Base-by-base conservation (phyloP, 2,329 filamentous ascomycete genomes). In the Scytalidium lignicola region DNA sequence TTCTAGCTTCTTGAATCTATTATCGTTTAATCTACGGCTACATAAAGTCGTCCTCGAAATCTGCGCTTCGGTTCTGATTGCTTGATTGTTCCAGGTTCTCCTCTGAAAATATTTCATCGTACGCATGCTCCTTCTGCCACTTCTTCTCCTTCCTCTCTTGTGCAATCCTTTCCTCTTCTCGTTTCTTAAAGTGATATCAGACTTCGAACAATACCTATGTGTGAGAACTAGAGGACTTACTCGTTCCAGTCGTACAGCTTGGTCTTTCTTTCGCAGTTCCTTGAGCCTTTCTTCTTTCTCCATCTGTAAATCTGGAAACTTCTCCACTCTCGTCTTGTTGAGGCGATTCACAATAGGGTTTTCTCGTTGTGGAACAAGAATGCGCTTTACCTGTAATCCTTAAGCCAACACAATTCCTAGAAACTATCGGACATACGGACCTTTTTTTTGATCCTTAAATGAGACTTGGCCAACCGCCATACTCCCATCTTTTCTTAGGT, bases 101-200 rank as follows among this genome's bases (percentile, higher is more conserved):
- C 47, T 95, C 90, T 3, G 80, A 82, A 67, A 96, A 90, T 47
- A 96, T 70, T 43, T 96, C 90, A 65, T 97, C 93, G 67, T 99
- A 99, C 2, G 91, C 92, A 70, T 99, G 92, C n/a, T 96, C 90
- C 70, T 93, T 93, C 69, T 95, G 89, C 78, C 84, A 95, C 68
- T 95, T 95, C 70, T 92, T 81, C 69, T 95, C 86, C 68, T 89
- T 87, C 56, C 89, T 79, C 72, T 96, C 89, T 67, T 90, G 85
- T 44, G 83, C 80, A 43, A 90, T 66, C 32, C 74, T 74, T 0
- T 80, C 82, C 61, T 93, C 88, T 66, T 91, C 86, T 65, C 90
- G 90, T 69, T 80, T 85, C 86, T 88, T 39, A 41, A 12, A 26
- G 13, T 9, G 32, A 51, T 45, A 29, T 47, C 43, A 52, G 44